Base-by-base conservation (phyloP, 768 basidiomycete species). In the Auricularia cornea region DNA sequence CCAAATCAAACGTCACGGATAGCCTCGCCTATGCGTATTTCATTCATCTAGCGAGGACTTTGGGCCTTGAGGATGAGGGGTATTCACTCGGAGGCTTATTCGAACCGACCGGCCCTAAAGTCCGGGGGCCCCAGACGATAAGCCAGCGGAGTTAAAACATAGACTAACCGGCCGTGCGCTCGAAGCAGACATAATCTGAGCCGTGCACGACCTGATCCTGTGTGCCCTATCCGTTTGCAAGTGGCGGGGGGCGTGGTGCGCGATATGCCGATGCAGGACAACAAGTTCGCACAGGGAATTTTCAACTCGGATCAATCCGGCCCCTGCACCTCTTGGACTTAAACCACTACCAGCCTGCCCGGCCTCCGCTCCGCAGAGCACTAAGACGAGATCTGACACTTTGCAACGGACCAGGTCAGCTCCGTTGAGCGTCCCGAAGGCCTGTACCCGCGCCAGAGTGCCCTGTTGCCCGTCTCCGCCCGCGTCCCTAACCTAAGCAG, bases 101-200 rank as follows among this genome's bases (percentile, higher is more conserved):
- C n/a, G n/a, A n/a, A n/a, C n/a, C n/a, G n/a, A n/a, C n/a, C n/a
- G n/a, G n/a, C n/a, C n/a, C n/a, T n/a, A n/a, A n/a, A n/a, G n/a
- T n/a, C n/a, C n/a, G n/a, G n/a, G n/a, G n/a, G n/a, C n/a, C n/a
- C n/a, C n/a, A n/a, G n/a, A n/a, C n/a, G n/a, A n/a, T n/a, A n/a
- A n/a, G n/a, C n/a, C n/a, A n/a, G n/a, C n/a, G n/a, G n/a, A n/a
- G n/a, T n/a, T n/a, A n/a, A n/a, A n/a, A n/a, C n/a, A n/a, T n/a
- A n/a, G n/a, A n/a, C n/a, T n/a, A n/a, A n/a, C n/a, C n/a, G n/a
- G 88, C 83, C 52, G 83, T 88, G 65, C 96, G 83, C 68, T 95
- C 88, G 74, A 99, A 99, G 77, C 91, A 92, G 59, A 97, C 93
- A 78, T 98, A 95, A 82, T 95, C 94, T 2, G 71, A 70, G 32